These are phyloP conservation scores for Clonostachys rosea DNA, from an alignment of 2,329 filamentous ascomycete species.

Conservation along the genomic window DNA sequence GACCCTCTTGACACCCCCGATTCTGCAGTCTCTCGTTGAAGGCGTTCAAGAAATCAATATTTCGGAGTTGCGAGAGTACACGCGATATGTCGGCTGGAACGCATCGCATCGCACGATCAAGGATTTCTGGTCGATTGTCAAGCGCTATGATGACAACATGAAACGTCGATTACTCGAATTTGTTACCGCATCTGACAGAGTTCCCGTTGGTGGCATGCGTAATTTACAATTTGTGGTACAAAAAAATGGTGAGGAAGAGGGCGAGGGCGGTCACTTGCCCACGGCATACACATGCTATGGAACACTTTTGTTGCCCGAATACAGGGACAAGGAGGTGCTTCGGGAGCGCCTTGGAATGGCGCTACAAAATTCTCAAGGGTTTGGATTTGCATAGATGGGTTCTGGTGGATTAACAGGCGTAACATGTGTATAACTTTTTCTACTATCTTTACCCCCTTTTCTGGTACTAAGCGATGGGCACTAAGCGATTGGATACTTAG, in stretches of 20 bases:
- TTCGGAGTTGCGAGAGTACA: slow-evolving; percentile 61
- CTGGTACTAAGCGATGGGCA: no score
- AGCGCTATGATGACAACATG: slow-evolving; percentile 61
- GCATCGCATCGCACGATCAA: slow-evolving; percentile 63
- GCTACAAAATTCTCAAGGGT: slow-evolving; percentile 82
- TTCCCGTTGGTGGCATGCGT: slow-evolving; percentile 81
- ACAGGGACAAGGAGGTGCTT: slow-evolving; percentile 65
- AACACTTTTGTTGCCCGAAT: slow-evolving; percentile 80
- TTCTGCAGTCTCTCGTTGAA: slow-evolving; percentile 76
- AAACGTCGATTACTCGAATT: slow-evolving; percentile 81
- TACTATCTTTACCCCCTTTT: not conserved
- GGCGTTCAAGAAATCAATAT: slow-evolving; percentile 80
- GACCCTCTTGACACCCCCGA: slow-evolving; percentile 62
- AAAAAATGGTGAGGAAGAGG: slow-evolving; percentile 63
- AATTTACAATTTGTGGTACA: slow-evolving; percentile 83
- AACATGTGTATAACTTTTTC: not conserved
- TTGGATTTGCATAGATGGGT: slow-evolving; percentile 65
- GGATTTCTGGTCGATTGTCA: slow-evolving; percentile 83
- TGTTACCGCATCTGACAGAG: slow-evolving; percentile 86
- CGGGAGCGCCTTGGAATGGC: slow-evolving; percentile 76
- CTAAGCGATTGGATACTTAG: no score
- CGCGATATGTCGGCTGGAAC: slow-evolving; percentile 80
- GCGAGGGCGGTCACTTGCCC: slow-evolving; percentile 57
- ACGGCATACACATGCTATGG: slow-evolving; percentile 94
- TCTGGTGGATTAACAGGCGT: not conserved